These are phyloP conservation scores for Juglanconis oblonga DNA, from an alignment of 2,329 filamentous ascomycete genomes.

Conservation along the genomic window DNA sequence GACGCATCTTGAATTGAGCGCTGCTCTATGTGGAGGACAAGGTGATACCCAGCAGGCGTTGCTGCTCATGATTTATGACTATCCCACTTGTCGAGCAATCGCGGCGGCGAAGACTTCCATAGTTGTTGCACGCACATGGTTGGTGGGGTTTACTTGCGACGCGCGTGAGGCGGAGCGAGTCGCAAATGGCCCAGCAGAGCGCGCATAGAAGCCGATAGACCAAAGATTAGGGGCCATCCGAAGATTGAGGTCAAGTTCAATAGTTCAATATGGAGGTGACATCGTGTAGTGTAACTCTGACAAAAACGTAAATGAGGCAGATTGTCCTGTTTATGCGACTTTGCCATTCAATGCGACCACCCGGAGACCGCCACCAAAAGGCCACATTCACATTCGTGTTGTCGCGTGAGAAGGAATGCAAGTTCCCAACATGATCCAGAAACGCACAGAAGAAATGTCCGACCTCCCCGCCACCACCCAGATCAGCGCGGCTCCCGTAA, in stretches of 20 bases:
- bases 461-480: constrained; percentile 35
- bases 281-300: neutral
- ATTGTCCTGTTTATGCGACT: neutral
- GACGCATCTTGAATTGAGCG: neutral
- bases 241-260: neutral
- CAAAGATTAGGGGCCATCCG: neutral
- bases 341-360: constrained; percentile 1
- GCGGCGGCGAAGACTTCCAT: neutral
- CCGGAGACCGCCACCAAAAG: no score
- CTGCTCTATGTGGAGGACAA: neutral
- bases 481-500: constrained; percentile 23
- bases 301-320: neutral
- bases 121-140: neutral
- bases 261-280: neutral
- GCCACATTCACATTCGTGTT: no score
- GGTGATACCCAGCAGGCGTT: neutral
- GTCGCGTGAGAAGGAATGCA: neutral
- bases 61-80: constrained; percentile 1
- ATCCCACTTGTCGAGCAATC: neutral
- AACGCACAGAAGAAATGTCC: constrained; percentile 36
- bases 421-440: neutral
- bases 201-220: constrained; percentile 5
- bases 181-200: neutral
- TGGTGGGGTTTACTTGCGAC: neutral
- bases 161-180: neutral